Evolutionary conservation across 108 stramenopile species (phyloP), one percentile per base, ranked within the genome.

Genomic region (Cylindrotheca fusiformis): DNA sequence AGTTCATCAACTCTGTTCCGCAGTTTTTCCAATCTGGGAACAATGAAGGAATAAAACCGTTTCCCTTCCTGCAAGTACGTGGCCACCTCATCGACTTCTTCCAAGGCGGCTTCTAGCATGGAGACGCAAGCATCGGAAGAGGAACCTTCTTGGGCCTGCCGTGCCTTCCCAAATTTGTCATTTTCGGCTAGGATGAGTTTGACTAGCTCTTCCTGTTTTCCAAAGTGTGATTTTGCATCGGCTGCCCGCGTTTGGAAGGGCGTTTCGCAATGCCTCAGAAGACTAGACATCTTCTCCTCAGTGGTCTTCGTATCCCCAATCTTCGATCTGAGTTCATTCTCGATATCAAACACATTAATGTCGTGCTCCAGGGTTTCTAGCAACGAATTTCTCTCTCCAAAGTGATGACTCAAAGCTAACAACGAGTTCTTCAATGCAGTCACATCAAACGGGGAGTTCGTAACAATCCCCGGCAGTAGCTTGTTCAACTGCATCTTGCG

Each of bases 61-160:
- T 77, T 70, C 2, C 83, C 83, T 54, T 84, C 78, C 31, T 74
- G 51, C 59, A 79, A 57, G 63, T 84, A 76, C 17, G 60, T 74
- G n/a, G 79, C 52, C 4, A 84, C 41, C 21, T 71, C 52, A 12
- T 84, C 69, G 33, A 84, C 62, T 58, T 84, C 77, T 23, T 75
- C 79, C 27, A 84, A 52, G 2, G 83, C 83, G 54, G 77, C 83
- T 75, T 84, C 83, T 1, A 84, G 63, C 76, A 76, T 71, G 18
- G 48, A 57, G 28, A 84, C 77, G 32, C 71, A 72, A 2, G 58
- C 60, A 26, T 84, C 79, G 27, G 61, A 51, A 12, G 44, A 55
- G 14, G 67, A 60, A 33, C 25, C 20, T 22, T 22, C 57, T 57
- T 36, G 53, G 33, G 31, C 28, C 6, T 69, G 48, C 29, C 65